Evolutionary conservation across 148 eudicot genomes (phyloP).

Genomic region (Arbutus unedo): DNA sequence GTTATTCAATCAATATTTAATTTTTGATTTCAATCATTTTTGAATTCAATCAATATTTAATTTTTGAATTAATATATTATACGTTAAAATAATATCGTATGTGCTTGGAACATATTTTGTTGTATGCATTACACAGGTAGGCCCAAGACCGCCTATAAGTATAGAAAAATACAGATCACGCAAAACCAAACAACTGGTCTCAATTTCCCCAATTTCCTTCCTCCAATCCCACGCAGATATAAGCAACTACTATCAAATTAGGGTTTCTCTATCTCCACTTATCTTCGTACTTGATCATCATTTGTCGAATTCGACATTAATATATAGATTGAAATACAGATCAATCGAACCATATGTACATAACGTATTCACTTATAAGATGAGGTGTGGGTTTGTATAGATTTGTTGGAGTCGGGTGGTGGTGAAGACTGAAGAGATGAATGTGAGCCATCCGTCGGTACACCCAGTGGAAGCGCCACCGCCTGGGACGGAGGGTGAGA

Average conservation of each 20-base stretch:
- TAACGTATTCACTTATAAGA: background rate
- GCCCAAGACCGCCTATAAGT: too few relatives aligned
- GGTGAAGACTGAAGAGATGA: constrained; percentile 27
- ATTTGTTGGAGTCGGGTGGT: background rate
- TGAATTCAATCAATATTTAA: too few relatives aligned
- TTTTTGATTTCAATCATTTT: too few relatives aligned
- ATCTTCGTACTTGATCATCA: background rate
- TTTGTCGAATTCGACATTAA: background rate
- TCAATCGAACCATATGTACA: background rate
- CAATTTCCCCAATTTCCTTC: background rate
- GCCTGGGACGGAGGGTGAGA: constrained; percentile 47
- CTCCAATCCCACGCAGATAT: background rate
- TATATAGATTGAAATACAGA: background rate
- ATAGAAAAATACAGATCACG: too few relatives aligned
- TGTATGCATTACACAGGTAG: too few relatives aligned
- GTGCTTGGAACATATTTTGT: too few relatives aligned
- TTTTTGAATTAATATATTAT: too few relatives aligned
- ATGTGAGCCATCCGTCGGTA: constrained; percentile 63
- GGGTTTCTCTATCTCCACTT: background rate
- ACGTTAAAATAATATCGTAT: too few relatives aligned
- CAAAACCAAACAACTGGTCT: background rate
- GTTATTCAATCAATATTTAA: too few relatives aligned
- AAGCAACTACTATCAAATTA: background rate
- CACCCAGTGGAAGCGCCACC: constrained; percentile 78
- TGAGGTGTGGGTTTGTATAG: background rate